Evolutionary conservation across 257 asterid genomes (phyloP), one percentile per base, ranked within the genome.

Genomic region (Solanum microdontum): DNA sequence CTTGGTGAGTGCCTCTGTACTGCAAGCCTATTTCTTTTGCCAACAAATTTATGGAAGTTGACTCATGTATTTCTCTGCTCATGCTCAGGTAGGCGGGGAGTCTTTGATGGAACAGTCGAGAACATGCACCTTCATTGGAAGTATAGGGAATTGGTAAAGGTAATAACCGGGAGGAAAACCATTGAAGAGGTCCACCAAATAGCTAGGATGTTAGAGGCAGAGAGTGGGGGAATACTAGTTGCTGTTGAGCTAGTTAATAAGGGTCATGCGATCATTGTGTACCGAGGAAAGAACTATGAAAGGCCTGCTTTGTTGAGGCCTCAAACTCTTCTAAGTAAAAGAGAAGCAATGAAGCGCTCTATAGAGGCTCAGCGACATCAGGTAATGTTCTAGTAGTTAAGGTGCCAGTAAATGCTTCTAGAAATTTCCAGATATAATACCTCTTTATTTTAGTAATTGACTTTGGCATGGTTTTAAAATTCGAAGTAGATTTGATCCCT

Each of bases 111-210:
- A 88, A 97, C 99, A 58, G 85, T 97, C 58, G 99, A 97, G 89
- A 97, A 96, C 93, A 97, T 97, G 99, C 98, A 97, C 92, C 93
- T 97, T 86, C 99, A 97, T 90, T 96, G 99, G 99, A 97, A 97
- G 91, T 97, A 97, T 91, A 93, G 99, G 91, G 99, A 97, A 86
- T 90, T 97, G 89, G 99, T 97, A 89, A 97, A 97, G 93, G 94
- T 97, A 87, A 91, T 98, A 88, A 87, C 92, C 34, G 98, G 98
- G 66, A 86, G 89, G 84, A 95, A 92, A 91, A 91, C 89, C 91
- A 91, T 91, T 62, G 95, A 95, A 88, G 98, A 96, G 93, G 91
- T 96, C 89, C 90, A 92, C 88, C 94, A 87, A 86, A 89, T 90
- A 84, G 99, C 99, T 85, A 92, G 93, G 72, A 93, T 92, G 86